phyloP scores from a whole-genome alignment of 345 rosid species.

The Rhodamnia rubescens region DNA sequence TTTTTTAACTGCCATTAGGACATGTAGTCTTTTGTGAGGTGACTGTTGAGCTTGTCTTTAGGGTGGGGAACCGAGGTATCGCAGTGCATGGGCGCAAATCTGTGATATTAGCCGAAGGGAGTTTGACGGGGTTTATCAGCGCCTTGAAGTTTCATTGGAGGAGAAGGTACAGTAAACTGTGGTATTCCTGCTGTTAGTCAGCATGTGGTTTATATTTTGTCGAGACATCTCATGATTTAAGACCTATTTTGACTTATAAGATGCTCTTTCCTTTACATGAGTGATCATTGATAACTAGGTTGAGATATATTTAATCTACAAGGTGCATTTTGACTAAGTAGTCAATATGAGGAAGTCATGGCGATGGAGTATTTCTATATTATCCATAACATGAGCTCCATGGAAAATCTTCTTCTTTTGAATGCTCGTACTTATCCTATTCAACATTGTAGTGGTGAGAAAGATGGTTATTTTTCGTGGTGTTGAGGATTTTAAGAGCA shows the following conservation, averaged over 20 bases:
- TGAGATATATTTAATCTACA: not conserved
- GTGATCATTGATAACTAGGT: not conserved
- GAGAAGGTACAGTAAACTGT: constrained; percentile 46
- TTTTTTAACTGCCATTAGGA: not conserved
- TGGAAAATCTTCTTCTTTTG: not conserved
- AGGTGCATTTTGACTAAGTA: not conserved
- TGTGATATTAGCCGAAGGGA: constrained; percentile 73
- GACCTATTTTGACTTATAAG: not conserved
- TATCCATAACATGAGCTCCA: not conserved
- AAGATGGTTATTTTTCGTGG: not conserved
- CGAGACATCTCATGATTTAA: not conserved
- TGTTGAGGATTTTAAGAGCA: not conserved
- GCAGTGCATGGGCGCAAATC: constrained; percentile 73
- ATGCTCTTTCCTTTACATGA: not conserved
- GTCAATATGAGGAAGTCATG: not conserved
- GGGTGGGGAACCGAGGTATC: constrained; percentile 81
- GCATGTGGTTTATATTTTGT: not conserved
- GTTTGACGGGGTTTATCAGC: constrained; percentile 68
- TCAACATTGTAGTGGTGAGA: not conserved
- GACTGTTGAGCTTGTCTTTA: constrained; percentile 5
- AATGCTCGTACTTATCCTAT: not conserved
- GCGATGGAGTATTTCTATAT: not conserved
- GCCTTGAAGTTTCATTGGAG: constrained; percentile 74
- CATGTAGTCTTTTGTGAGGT: not conserved
- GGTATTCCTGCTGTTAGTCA: not conserved